Evolutionary conservation across 495 filamentous ascomycete species (phyloP).

Genomic region (Thermothielavioides terrestris): DNA sequence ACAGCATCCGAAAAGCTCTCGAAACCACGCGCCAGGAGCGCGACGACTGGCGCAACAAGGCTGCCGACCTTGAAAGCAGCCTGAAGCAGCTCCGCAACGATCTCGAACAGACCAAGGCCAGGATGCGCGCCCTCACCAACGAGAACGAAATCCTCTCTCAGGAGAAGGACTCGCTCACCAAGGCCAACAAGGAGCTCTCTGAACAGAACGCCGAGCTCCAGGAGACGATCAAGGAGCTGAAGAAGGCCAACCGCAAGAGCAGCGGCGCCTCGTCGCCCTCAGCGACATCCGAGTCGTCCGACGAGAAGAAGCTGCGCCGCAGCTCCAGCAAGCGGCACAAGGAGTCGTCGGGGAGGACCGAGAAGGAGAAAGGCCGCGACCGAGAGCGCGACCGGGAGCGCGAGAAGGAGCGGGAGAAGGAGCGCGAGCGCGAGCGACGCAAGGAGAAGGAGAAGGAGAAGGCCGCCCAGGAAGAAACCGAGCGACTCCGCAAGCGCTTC

Average conservation of each 20-base stretch:
- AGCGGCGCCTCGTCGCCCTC: conserved; percentile 10
- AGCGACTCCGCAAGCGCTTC: conserved; percentile 24
- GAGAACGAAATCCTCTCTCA: conserved; percentile 54
- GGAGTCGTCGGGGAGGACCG: conserved; percentile 11
- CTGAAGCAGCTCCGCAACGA: conserved; percentile 35
- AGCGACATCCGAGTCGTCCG: conserved; percentile 15
- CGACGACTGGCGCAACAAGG: conserved; percentile 20
- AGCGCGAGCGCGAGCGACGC: conserved; percentile 13
- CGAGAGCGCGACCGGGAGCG: conserved; percentile 14
- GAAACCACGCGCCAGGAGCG: conserved; percentile 2
- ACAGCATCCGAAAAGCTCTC: conserved; percentile 17
- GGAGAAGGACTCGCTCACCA: conserved; percentile 62
- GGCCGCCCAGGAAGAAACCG: conserved; percentile 11
- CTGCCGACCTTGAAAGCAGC: conserved; percentile 40
- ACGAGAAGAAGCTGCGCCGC: conserved; percentile 24
- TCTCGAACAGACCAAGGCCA: conserved; percentile 61
- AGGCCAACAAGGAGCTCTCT: conserved; percentile 74
- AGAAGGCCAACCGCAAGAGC: conserved; percentile 49
- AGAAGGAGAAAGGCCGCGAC: conserved; percentile 19
- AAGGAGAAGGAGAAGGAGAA: conserved; percentile 19
- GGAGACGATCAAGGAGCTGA: conserved; percentile 67
- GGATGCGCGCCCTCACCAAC: conserved; percentile 76
- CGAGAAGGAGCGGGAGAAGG: conserved; percentile 10
- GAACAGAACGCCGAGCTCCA: conserved; percentile 83
- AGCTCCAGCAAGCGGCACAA: conserved; percentile 20